A percentile compares a stretch with the other conserved stretches of the same genome.
Conservation (phyloP, 768 basidiomycete genomes). For the Tulasnella sp. region DNA sequence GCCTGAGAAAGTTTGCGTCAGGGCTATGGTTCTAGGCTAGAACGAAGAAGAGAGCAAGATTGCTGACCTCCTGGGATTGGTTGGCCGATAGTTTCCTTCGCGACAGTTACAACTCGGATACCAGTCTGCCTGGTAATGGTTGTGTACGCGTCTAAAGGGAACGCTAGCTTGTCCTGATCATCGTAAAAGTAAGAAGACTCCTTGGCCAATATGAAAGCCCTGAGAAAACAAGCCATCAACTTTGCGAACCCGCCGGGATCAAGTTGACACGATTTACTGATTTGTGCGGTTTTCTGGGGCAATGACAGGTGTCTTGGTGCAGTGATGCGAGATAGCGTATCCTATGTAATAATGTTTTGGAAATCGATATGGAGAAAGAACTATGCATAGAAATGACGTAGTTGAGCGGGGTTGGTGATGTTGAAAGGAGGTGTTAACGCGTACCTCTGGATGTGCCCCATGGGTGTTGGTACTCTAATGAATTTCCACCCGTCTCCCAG, state of each 20-base stretch:
- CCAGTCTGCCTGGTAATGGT: neutral
- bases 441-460: slow-evolving; percentile 1
- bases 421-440: too few relatives aligned
- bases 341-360: slow-evolving; percentile 7
- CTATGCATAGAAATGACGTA: neutral
- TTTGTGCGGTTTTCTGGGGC: neutral
- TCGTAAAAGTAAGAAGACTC: neutral
- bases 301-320: neutral
- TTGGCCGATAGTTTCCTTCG: neutral
- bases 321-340: neutral
- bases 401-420: neutral
- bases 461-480: neutral
- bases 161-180: neutral
- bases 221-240: neutral
- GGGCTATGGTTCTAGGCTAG: too few relatives aligned
- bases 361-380: neutral
- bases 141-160: neutral
- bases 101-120: neutral
- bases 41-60: neutral
- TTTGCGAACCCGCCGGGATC: too few relatives aligned
- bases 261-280: neutral
- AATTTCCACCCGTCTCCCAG: neutral
- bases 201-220: slow-evolving; percentile 6
- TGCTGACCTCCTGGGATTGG: neutral
- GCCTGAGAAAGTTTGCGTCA: neutral